Evolutionary conservation across 257 asterid genomes (phyloP).

Genomic region (Buddleja alternifolia): DNA sequence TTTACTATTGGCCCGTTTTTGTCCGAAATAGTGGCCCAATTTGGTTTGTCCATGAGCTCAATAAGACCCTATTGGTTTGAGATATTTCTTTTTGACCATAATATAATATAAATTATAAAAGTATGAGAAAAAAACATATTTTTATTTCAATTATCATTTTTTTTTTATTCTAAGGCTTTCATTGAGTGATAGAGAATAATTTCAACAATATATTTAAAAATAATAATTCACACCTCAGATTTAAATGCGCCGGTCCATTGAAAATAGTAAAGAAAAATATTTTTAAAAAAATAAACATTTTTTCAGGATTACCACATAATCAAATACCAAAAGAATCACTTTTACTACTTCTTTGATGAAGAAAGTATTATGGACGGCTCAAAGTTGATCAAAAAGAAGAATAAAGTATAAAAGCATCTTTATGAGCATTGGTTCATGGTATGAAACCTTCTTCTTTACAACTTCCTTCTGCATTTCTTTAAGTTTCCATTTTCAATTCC

Average conservation of each 20-base stretch:
- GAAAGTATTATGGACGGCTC: slow-evolving; percentile 30
- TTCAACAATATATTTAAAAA: too few species aligned
- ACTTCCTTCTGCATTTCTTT: slow-evolving; percentile 19
- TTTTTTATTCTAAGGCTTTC: too few species aligned
- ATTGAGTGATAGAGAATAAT: too few species aligned
- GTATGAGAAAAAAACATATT: neutral
- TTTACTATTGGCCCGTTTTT: too few species aligned
- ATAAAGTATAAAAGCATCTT: slow-evolving; percentile 56
- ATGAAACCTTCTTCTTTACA: slow-evolving; percentile 42
- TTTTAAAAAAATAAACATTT: neutral
- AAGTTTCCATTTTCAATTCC: slow-evolving; percentile 15
- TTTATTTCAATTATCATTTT: too few species aligned
- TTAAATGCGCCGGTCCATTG: too few species aligned
- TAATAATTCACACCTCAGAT: too few species aligned
- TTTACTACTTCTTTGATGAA: slow-evolving; percentile 28
- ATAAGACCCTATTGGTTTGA: neutral
- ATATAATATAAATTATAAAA: neutral
- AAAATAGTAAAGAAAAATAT: too few species aligned
- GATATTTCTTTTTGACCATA: neutral
- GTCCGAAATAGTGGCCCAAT: neutral
- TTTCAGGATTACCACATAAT: neutral
- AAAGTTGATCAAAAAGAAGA: slow-evolving; percentile 47
- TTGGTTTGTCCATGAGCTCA: slow-evolving; percentile 1
- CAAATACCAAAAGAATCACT: slow-evolving; percentile 15
- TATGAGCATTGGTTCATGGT: slow-evolving; percentile 25